Evolutionary conservation across 371 early-diverging fungal species (phyloP), one percentile per base, ranked within the genome.

Genomic region (Mortierella sp.): DNA sequence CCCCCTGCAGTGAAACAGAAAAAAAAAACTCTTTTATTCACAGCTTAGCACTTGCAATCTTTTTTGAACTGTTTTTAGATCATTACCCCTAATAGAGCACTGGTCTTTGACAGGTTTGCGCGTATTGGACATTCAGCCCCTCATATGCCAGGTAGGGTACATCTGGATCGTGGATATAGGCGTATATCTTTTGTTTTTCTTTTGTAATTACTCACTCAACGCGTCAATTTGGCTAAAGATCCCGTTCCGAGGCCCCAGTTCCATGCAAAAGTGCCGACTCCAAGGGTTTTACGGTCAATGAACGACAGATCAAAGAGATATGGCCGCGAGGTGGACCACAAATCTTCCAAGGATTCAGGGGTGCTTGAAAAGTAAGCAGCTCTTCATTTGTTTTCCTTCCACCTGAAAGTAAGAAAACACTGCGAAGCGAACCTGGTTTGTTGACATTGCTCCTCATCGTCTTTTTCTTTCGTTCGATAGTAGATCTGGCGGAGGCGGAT

Each of bases 251-350:
- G 40, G 46, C 77, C 77, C 2, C 81, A 77, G 48, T 77, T 81
- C 51, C 77, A 81, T 31, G 71, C 82, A 6, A 72, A 51, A 14
- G 69, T 75, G 34, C 82, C 77, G 2, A 74, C 79, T 0, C 54
- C 74, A 13, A 73, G 79, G 26, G 76, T 75, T 14, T 51, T 79
- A 34, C 69, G 73, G 51, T 54, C 79, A 13, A 61, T 76, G 53
- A 72, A 37, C n/a, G 79, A 76, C 19, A 74, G 53, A 61, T 70
- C 69, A 24, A 78, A 69, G 73, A 76, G 79, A 73, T 79, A 82
- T 64, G 83, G 83, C 14, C 73, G 77, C 34, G 82, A 82, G 59
- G 6, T 50, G 57, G 46, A 34, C 5, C 67, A 51, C 55, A 74
- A 44, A 75, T 21, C 67, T 24, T 19, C 40, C 11, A 51, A 34